These are phyloP conservation scores for Botrytis sinoallii DNA, from an alignment of 2,329 filamentous ascomycete genomes.

Conservation along the genomic window DNA sequence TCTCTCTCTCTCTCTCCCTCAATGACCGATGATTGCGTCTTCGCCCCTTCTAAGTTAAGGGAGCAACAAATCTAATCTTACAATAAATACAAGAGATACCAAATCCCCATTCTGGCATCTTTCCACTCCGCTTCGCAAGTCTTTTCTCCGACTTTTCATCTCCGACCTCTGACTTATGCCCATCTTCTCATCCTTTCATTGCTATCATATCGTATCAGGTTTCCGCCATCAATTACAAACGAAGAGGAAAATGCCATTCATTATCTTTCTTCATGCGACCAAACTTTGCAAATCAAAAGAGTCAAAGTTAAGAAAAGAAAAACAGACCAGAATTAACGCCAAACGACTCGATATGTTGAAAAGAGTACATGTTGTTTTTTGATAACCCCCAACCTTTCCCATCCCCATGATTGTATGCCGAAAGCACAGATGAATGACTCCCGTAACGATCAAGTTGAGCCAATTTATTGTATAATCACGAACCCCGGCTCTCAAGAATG, in stretches of 20 bases:
- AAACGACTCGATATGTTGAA: slow-evolving; percentile 34
- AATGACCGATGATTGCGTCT: background rate
- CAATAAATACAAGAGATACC: slow-evolving; percentile 10
- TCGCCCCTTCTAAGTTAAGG: background rate
- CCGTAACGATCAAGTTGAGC: slow-evolving; percentile 3
- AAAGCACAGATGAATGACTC: slow-evolving; percentile 5
- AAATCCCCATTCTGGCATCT: background rate
- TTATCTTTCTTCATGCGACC: background rate
- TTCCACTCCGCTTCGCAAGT: background rate
- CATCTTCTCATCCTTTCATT: background rate
- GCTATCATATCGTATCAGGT: background rate
- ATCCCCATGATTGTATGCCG: slow-evolving; percentile 14
- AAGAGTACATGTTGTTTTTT: slow-evolving; percentile 37
- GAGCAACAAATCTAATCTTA: background rate
- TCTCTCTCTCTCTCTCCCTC: background rate
- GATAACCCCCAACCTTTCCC: slow-evolving; percentile 18
- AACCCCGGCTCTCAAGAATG: background rate
- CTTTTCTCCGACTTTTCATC: background rate
- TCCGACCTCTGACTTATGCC: background rate
- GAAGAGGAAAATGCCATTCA: background rate
- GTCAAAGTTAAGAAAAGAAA: slow-evolving; percentile 4
- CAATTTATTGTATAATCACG: slow-evolving; percentile 9
- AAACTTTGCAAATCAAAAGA: background rate
- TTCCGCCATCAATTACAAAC: background rate
- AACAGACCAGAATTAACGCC: slow-evolving; percentile 25